Evolutionary conservation across 768 basidiomycete genomes (phyloP).

Genomic region (Cyclocybe cylindracea): DNA sequence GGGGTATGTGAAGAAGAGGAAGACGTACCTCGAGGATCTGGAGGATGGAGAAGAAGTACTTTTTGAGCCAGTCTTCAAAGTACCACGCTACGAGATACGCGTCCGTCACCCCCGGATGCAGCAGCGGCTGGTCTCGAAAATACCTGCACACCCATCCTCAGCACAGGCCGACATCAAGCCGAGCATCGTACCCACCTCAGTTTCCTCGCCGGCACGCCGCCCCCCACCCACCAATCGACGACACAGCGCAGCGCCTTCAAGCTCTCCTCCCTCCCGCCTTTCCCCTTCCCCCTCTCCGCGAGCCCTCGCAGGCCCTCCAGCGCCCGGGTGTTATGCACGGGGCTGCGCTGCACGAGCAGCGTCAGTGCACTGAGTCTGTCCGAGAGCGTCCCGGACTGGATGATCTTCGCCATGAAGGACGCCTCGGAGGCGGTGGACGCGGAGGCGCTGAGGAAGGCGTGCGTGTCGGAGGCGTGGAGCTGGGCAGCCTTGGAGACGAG

Average conservation of each 20-base stretch:
- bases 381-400: conserved; percentile 86
- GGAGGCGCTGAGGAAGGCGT: conserved; percentile 46
- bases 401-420: conserved; percentile 81
- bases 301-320: conserved; percentile 74
- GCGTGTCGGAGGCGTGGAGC: conserved; percentile 45
- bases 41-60: conserved; percentile 90
- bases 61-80: conserved; percentile 98
- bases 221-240: conserved; percentile 97
- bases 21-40: conserved; percentile 81
- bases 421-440: conserved; percentile 72
- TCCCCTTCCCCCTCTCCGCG: conserved; percentile 77
- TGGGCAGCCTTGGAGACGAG: conserved; percentile 47
- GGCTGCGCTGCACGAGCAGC: conserved; percentile 84
- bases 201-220: conserved; percentile 86
- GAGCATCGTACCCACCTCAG: conserved; percentile 78
- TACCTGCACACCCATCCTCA: conserved; percentile 52
- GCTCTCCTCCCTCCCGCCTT: conserved; percentile 91
- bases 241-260: conserved; percentile 88
- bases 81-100: conserved; percentile 79
- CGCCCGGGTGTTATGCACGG: conserved; percentile 82
- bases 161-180: too few species aligned
- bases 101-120: conserved; percentile 65
- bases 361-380: conserved; percentile 92
- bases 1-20: neutral
- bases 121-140: conserved; percentile 84